phyloP scores from a whole-genome alignment of 73 alveolate genomes.

The Halteria grandinella region DNA sequence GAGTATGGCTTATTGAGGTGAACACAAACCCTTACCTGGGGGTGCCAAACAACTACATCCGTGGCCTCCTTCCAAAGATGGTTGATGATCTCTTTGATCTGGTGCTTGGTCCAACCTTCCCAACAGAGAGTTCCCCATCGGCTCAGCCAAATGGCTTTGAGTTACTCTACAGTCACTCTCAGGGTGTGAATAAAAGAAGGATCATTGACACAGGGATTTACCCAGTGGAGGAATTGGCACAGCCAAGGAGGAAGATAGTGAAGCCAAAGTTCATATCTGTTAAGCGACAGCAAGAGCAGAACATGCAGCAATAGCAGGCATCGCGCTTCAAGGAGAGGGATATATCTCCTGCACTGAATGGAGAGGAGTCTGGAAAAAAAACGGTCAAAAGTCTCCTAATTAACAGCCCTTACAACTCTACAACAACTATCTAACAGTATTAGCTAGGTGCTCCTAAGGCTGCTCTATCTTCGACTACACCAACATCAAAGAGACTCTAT shows the following conservation, averaged over 20 bases:
- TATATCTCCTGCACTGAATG: too few relatives aligned
- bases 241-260: neutral
- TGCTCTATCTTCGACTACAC: too few relatives aligned
- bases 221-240: conserved; percentile 33
- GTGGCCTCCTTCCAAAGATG: conserved; percentile 77
- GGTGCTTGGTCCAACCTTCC: conserved; percentile 74
- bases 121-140: neutral
- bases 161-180: neutral
- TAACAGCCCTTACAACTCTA: neutral
- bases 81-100: conserved; percentile 77
- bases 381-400: too few relatives aligned
- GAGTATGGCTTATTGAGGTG: conserved; percentile 80
- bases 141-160: conserved; percentile 1
- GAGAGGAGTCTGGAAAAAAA: too few relatives aligned
- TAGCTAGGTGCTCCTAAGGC: too few relatives aligned
- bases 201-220: conserved; percentile 6
- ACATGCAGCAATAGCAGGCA: too few relatives aligned
- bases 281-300: neutral
- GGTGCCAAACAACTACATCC: conserved; percentile 61
- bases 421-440: too few relatives aligned
- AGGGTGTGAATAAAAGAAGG: conserved; percentile 30
- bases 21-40: conserved; percentile 84
- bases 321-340: too few relatives aligned
- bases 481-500: too few relatives aligned
- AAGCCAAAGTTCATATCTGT: neutral